Conservation (phyloP, 2,329 filamentous ascomycete species). For the Plenodomus biglobosus region DNA sequence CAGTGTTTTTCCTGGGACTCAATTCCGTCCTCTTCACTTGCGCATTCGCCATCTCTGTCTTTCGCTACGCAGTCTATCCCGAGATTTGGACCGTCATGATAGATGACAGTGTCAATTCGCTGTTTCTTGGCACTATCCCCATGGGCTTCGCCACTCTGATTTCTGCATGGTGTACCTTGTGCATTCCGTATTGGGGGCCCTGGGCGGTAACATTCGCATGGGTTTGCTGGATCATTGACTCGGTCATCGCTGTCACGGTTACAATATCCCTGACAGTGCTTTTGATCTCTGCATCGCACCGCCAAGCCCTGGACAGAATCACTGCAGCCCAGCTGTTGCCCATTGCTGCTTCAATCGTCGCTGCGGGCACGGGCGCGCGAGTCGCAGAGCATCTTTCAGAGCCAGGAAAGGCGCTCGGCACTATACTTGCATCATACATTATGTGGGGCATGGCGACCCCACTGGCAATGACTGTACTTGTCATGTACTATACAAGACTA, state of each 20-base stretch:
- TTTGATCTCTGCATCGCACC: constrained; percentile 51
- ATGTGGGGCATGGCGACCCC: constrained; percentile 68
- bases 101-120: constrained; percentile 63
- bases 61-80: constrained; percentile 67
- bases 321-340: constrained; percentile 67
- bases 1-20: constrained; percentile 61
- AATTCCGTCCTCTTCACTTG: constrained; percentile 61
- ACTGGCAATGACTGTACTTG: constrained; percentile 63
- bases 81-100: constrained; percentile 67
- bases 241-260: constrained; percentile 47
- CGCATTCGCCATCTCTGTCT: constrained; percentile 57
- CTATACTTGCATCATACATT: constrained; percentile 65
- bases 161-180: constrained; percentile 64
- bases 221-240: constrained; percentile 55
- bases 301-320: constrained; percentile 48
- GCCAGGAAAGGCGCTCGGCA: constrained; percentile 59
- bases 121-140: constrained; percentile 68
- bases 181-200: constrained; percentile 61
- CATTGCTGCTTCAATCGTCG: constrained; percentile 67
- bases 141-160: constrained; percentile 71
- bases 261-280: constrained; percentile 55
- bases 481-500: constrained; percentile 70
- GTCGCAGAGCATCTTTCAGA: constrained; percentile 63
- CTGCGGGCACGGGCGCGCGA: constrained; percentile 64
- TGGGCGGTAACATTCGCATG: constrained; percentile 55